These are phyloP conservation scores for Septoria petroselini DNA, from an alignment of 2,329 filamentous ascomycete genomes.

Conservation along the genomic window DNA sequence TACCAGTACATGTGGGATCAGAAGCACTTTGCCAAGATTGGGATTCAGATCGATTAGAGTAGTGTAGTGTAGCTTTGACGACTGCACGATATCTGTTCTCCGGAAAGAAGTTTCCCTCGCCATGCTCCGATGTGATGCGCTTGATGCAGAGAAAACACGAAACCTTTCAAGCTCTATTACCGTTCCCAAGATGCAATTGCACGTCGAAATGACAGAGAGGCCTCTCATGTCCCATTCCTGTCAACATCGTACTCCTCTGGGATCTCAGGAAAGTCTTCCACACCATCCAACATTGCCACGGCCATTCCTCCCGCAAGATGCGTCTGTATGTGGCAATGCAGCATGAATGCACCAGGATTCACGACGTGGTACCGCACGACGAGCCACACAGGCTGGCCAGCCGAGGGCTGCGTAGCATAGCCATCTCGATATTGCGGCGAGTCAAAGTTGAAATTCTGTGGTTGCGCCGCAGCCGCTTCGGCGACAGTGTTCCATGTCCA, in stretches of 20 bases:
- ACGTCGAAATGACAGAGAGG: too few species aligned
- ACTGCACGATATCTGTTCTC: background rate
- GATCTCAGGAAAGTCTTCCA: slow-evolving; percentile 42
- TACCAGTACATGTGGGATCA: slow-evolving; percentile 46
- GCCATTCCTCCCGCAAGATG: slow-evolving; percentile 51
- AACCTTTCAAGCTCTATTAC: too few species aligned
- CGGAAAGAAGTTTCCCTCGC: background rate
- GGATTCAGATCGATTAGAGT: slow-evolving; percentile 39
- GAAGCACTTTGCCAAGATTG: slow-evolving; percentile 48
- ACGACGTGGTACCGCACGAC: slow-evolving; percentile 46
- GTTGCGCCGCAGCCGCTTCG: slow-evolving; percentile 48
- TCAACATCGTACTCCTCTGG: slow-evolving; percentile 25
- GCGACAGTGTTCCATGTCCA: slow-evolving; percentile 56
- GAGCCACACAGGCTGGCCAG: slow-evolving; percentile 38
- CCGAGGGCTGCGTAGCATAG: slow-evolving; percentile 29
- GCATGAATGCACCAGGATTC: slow-evolving; percentile 48
- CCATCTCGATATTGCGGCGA: slow-evolving; percentile 56
- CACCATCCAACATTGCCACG: slow-evolving; percentile 48
- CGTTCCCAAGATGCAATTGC: too few species aligned
- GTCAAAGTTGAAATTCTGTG: slow-evolving; percentile 56
- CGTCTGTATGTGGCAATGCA: slow-evolving; percentile 52
- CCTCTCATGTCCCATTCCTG: slow-evolving; percentile 10
- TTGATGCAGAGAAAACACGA: background rate
- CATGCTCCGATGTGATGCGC: too few species aligned
- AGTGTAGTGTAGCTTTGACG: background rate